phyloP scores from a whole-genome alignment of 1,284 basidiomycete species.

The Chondrostereum purpureum region DNA sequence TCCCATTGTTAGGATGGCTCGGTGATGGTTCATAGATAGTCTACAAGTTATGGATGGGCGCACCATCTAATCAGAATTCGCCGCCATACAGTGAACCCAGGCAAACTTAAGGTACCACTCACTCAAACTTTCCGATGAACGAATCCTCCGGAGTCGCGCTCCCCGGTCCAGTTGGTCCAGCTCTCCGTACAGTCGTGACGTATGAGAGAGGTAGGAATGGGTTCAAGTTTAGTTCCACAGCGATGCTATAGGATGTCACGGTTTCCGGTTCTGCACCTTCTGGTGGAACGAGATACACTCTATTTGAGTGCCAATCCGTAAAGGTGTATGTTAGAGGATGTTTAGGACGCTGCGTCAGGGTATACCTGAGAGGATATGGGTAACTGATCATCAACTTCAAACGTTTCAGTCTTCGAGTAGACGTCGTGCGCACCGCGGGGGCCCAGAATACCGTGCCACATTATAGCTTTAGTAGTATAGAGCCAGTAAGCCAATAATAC shows the following conservation, averaged over 20 bases:
- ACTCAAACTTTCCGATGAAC: conserved; percentile 40
- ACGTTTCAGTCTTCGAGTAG: too few relatives aligned
- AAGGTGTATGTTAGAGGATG: conserved; percentile 33
- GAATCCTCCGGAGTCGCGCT: conserved; percentile 10
- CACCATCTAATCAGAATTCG: background rate
- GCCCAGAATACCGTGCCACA: background rate
- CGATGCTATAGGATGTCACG: conserved; percentile 33
- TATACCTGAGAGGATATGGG: conserved; percentile 5
- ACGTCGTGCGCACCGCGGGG: background rate
- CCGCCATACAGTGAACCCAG: too few relatives aligned
- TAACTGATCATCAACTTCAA: background rate
- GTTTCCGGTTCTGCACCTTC: conserved; percentile 17
- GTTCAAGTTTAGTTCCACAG: conserved; percentile 34
- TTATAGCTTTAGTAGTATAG: background rate
- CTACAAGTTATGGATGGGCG: conserved; percentile 15
- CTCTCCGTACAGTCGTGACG: conserved; percentile 30
- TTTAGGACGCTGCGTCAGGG: conserved; percentile 9
- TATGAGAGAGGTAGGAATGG: conserved; percentile 39
- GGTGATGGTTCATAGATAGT: conserved; percentile 31
- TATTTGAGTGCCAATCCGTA: conserved; percentile 26
- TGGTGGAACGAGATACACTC: conserved; percentile 31
- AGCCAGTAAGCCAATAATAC: background rate
- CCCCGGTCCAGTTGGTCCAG: conserved; percentile 17
- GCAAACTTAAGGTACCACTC: too few relatives aligned
- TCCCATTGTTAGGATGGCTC: conserved; percentile 33